A percentile compares a stretch with the other conserved stretches of the same genome.
Conservation (phyloP, 768 basidiomycete species). For the Clitopilus hobsonii region DNA sequence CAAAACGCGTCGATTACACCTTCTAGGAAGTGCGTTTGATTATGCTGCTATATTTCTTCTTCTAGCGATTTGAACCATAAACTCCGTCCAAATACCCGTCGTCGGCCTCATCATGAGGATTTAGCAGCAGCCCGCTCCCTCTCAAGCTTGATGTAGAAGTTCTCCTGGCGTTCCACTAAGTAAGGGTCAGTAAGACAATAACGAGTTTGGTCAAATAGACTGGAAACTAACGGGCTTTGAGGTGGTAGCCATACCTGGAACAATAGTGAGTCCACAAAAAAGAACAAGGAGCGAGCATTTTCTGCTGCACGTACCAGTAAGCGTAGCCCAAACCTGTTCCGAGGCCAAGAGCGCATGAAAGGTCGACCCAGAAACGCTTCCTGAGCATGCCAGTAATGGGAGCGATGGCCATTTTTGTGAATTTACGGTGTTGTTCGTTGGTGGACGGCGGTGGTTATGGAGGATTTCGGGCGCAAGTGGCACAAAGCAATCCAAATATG, state of each 20-base stretch:
- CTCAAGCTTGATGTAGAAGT: slow-evolving; percentile 84
- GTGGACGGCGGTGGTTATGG: slow-evolving; percentile 15
- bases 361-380: slow-evolving; percentile 87
- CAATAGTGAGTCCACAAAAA: slow-evolving; percentile 18
- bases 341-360: slow-evolving; percentile 70
- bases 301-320: slow-evolving; percentile 66
- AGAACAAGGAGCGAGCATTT: slow-evolving; percentile 8
- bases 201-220: not conserved
- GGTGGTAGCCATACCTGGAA: slow-evolving; percentile 76
- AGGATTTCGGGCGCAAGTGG: slow-evolving; percentile 9
- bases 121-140: slow-evolving; percentile 40
- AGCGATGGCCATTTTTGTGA: slow-evolving; percentile 65
- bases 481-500: slow-evolving; percentile 15
- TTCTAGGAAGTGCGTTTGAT: not conserved
- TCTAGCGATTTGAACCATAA: not conserved
- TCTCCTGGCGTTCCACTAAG: slow-evolving; percentile 78
- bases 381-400: slow-evolving; percentile 93
- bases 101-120: slow-evolving; percentile 8
- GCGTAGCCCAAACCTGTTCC: slow-evolving; percentile 71
- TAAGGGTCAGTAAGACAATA: slow-evolving; percentile 1
- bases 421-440: slow-evolving; percentile 12
- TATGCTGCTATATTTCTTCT: not conserved
- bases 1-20: not conserved
- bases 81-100: not conserved
- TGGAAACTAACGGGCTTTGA: slow-evolving; percentile 64